phyloP scores from a whole-genome alignment of 1,139 yeast species.

The Pichia sorboxylosa region DNA sequence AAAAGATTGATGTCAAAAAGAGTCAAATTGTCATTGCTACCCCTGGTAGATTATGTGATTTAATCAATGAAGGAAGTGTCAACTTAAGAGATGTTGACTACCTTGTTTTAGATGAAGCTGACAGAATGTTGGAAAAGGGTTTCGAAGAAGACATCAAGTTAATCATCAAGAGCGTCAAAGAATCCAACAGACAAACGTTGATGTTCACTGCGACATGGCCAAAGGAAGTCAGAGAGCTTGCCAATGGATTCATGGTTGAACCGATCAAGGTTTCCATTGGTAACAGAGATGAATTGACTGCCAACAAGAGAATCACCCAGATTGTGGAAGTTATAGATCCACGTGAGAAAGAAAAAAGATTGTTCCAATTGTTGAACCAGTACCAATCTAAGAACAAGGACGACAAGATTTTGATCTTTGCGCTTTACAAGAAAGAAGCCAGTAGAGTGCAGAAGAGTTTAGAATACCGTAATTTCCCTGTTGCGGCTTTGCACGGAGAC shows the following conservation, averaged over 20 bases:
- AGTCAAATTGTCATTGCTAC: constrained; percentile 83
- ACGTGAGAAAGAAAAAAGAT: constrained; percentile 63
- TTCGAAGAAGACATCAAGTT: constrained; percentile 91
- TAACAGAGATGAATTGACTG: constrained; percentile 84
- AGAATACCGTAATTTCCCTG: constrained; percentile 60
- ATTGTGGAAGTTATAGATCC: constrained; percentile 89
- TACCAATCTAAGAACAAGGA: constrained; percentile 55
- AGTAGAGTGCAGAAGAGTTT: constrained; percentile 74
- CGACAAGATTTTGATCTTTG: constrained; percentile 83
- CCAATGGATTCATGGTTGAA: constrained; percentile 64
- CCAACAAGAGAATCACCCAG: constrained; percentile 89
- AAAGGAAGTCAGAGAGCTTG: constrained; percentile 84
- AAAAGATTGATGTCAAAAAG: constrained; percentile 51
- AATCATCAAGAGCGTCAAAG: constrained; percentile 49
- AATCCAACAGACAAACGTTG: constrained; percentile 57
- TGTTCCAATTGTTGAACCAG: constrained; percentile 59
- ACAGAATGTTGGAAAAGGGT: constrained; percentile 94
- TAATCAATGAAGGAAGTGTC: constrained; percentile 79
- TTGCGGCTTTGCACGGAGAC: constrained; percentile 95
- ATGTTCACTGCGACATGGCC: constrained; percentile 93
- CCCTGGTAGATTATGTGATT: constrained; percentile 90
- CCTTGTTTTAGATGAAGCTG: constrained; percentile 92
- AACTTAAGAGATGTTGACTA: constrained; percentile 59
- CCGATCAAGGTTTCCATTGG: constrained; percentile 92
- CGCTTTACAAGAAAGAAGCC: constrained; percentile 94